Conservation (phyloP, 2,329 filamentous ascomycete genomes). For the Gnomoniopsis sp. region DNA sequence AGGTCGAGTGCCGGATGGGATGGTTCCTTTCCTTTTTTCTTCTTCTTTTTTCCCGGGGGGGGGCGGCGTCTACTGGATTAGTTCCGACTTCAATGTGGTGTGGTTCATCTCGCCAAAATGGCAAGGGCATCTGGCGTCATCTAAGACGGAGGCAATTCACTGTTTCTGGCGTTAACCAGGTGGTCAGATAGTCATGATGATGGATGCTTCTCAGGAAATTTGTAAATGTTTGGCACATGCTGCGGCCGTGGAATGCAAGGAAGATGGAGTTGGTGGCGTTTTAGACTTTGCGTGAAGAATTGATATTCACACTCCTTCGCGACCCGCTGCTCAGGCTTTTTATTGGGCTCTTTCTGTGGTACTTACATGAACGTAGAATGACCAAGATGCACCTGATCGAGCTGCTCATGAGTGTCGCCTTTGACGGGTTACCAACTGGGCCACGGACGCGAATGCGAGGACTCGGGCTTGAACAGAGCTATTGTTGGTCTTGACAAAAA, state of each 20-base stretch:
- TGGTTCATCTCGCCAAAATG: background rate
- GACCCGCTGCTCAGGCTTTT: too few relatives aligned
- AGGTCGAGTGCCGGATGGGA: background rate
- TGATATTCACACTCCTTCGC: background rate
- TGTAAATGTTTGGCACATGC: background rate
- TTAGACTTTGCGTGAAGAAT: conserved; percentile 5
- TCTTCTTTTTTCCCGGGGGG: background rate
- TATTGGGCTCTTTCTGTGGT: background rate
- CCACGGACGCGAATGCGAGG: background rate
- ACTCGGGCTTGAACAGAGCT: conserved; percentile 14
- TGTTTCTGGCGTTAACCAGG: background rate
- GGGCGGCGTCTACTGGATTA: background rate
- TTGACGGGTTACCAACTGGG: too few relatives aligned
- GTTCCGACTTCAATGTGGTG: background rate
- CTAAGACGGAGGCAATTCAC: background rate
- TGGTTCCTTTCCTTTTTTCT: background rate
- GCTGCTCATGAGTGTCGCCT: background rate
- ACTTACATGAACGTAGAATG: background rate
- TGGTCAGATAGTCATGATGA: background rate
- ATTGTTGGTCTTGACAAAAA: conserved; percentile 4
- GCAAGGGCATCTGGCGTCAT: conserved; percentile 3
- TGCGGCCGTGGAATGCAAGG: background rate
- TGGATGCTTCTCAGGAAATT: background rate
- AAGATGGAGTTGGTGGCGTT: conserved; percentile 9
- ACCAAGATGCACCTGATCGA: background rate